Evolutionary conservation across 2,329 filamentous ascomycete species (phyloP).

Genomic region (Colletotrichum sp.): DNA sequence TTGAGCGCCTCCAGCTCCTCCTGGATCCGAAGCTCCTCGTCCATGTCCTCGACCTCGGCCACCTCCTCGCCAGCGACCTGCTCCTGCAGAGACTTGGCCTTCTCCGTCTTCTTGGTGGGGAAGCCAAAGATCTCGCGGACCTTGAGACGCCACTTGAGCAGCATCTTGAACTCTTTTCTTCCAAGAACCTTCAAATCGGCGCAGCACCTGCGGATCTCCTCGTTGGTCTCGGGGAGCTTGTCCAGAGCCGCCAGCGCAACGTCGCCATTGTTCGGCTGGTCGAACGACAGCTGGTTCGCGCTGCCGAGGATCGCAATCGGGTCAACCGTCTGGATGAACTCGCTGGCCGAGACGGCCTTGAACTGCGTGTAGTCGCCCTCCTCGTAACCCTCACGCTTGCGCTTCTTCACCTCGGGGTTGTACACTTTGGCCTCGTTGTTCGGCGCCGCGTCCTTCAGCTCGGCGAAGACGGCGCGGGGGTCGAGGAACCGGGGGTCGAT

Average conservation of each 20-base stretch:
- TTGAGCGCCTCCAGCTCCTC: constrained; percentile 84
- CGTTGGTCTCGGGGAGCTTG: constrained; percentile 84
- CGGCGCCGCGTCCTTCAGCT: constrained; percentile 81
- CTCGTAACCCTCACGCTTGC: constrained; percentile 96
- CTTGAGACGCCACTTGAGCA: constrained; percentile 88
- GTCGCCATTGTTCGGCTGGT: constrained; percentile 80
- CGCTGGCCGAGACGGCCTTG: constrained; percentile 86
- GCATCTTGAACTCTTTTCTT: constrained; percentile 89
- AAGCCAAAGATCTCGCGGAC: constrained; percentile 92
- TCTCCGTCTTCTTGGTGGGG: constrained; percentile 70
- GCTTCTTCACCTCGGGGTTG: constrained; percentile 96
- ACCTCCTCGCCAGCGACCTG: constrained; percentile 68
- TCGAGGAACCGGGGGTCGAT: constrained; percentile 94
- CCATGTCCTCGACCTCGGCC: constrained; percentile 86
- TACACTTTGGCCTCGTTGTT: constrained; percentile 99
- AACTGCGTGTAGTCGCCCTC: constrained; percentile 94
- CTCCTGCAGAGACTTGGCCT: constrained; percentile 35
- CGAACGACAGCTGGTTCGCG: constrained; percentile 84
- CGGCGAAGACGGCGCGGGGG: constrained; percentile 87
- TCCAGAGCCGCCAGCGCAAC: constrained; percentile 86
- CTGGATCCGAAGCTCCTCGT: constrained; percentile 90
- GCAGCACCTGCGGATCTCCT: constrained; percentile 81
- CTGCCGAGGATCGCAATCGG: constrained; percentile 90
- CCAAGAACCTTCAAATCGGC: constrained; percentile 88
- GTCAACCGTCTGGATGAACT: constrained; percentile 93